Base-by-base conservation (phyloP, 2,329 filamentous ascomycete species). In the Mollisiaceae sp. region DNA sequence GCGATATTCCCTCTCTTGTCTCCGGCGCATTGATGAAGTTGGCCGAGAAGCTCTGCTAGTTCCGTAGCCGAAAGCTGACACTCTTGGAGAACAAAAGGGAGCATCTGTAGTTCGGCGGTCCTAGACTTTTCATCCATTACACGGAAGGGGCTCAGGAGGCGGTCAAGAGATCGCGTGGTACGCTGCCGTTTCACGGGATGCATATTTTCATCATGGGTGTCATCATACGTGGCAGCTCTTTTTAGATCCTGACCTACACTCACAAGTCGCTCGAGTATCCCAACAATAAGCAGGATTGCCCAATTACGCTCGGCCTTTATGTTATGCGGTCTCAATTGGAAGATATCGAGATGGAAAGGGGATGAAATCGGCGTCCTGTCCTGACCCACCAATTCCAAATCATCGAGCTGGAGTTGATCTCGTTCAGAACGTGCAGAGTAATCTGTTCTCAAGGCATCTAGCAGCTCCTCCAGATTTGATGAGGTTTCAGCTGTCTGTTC, bases 371-470 rank as follows among this genome's bases (percentile, higher is more conserved):
- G 52, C 20, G 43, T 47, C 18, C 64, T 59, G 14, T 71, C 81
- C 78, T 61, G 71, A 64, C 69, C 82, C 75, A 74, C 80, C 73
- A 73, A 75, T 71, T 73, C 82, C 75, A 97, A 75, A 72, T 97
- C 91, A 66, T 92, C 88, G n/a, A 96, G 79, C 69, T 93, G 90
- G 12, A 98, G 82, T 43, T 89, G 86, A 57, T 91, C 89, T 65
- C 87, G 87, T 57, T 91, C 88, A 41, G 87, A 82, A 66, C 93
- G 85, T 69, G 83, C 89, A 4, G 86, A 83, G 77, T 98, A 98
- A 73, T 97, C 94, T 9, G 80, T 80, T 80, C 89, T 90, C n/a
- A 99, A 78, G 4, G 85, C 82, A 54, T 93, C 89, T 39, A 89
- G 75, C 1, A 97, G 77, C n/a, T 85, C 85, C 68, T 90, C 86